Conservation (phyloP, 2,329 filamentous ascomycete species). For the Colletotrichum eremochloae region DNA sequence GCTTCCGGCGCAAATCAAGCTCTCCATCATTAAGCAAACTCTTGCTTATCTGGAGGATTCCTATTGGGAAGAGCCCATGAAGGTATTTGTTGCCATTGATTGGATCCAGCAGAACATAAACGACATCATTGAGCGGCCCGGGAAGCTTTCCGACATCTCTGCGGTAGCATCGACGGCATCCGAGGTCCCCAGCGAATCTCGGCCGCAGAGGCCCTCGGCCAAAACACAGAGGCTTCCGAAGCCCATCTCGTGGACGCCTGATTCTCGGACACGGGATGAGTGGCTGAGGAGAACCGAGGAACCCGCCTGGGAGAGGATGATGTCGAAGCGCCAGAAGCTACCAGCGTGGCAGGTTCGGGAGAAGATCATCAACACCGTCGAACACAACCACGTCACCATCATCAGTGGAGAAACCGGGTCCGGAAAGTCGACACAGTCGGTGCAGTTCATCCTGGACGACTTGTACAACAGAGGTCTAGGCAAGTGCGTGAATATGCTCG, state of each 20-base stretch:
- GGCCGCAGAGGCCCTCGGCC: conserved; percentile 42
- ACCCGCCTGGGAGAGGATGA: conserved; percentile 79
- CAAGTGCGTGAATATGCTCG: conserved; percentile 87
- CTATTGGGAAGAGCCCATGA: conserved; percentile 87
- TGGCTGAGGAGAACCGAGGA: conserved; percentile 79
- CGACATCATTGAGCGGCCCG: conserved; percentile 85
- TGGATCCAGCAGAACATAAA: conserved; percentile 92
- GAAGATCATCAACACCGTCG: conserved; percentile 81
- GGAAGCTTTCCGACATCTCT: conserved; percentile 86
- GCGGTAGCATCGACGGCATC: conserved; percentile 78
- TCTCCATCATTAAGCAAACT: conserved; percentile 86
- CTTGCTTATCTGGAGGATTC: conserved; percentile 78
- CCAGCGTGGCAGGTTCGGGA: conserved; percentile 91
- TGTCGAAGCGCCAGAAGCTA: conserved; percentile 77
- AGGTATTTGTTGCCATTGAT: conserved; percentile 87
- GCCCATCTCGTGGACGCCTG: conserved; percentile 74
- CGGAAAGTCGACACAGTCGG: conserved; percentile 96
- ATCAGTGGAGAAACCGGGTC: conserved; percentile 97
- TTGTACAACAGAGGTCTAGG: conserved; percentile 83
- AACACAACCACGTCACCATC: conserved; percentile 87
- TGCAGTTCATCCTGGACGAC: conserved; percentile 95
- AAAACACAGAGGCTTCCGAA: conserved; percentile 63
- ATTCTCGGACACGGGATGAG: conserved; percentile 70
- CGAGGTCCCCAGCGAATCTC: conserved; percentile 58
- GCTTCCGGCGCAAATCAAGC: conserved; percentile 91